Evolutionary conservation across 2,329 filamentous ascomycete species (phyloP).

Genomic region (Fusarium phyllophilum): DNA sequence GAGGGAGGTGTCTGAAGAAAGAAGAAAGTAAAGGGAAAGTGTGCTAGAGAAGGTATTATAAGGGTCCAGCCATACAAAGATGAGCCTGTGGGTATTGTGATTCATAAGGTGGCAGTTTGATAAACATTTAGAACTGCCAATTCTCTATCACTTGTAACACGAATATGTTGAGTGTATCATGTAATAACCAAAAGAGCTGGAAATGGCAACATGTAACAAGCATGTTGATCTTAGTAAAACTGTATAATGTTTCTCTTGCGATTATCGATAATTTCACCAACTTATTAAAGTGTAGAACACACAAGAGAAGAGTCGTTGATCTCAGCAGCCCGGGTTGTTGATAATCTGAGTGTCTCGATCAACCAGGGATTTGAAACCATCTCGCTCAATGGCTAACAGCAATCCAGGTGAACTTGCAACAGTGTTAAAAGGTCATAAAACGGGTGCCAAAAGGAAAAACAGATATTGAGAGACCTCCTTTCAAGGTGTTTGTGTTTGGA

Average conservation of each 20-base stretch:
- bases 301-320: not conserved
- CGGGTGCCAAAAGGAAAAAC: no score
- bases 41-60: not conserved
- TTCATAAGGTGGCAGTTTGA: not conserved
- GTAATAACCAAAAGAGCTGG: not conserved
- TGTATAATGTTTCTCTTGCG: no score
- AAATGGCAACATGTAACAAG: not conserved
- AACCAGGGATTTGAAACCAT: not conserved
- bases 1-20: not conserved
- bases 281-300: not conserved
- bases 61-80: not conserved
- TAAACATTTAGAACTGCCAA: not conserved
- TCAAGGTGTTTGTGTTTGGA: not conserved
- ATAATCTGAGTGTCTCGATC: not conserved
- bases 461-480: not conserved
- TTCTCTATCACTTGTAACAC: not conserved
- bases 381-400: not conserved
- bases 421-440: not conserved
- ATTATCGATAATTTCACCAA: no score
- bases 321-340: not conserved
- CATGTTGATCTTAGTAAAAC: not conserved
- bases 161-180: not conserved
- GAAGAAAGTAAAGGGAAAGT: not conserved
- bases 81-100: not conserved
- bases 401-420: not conserved